Base-by-base conservation (phyloP, 73 alveolate species). In the Paramecium bursaria region DNA sequence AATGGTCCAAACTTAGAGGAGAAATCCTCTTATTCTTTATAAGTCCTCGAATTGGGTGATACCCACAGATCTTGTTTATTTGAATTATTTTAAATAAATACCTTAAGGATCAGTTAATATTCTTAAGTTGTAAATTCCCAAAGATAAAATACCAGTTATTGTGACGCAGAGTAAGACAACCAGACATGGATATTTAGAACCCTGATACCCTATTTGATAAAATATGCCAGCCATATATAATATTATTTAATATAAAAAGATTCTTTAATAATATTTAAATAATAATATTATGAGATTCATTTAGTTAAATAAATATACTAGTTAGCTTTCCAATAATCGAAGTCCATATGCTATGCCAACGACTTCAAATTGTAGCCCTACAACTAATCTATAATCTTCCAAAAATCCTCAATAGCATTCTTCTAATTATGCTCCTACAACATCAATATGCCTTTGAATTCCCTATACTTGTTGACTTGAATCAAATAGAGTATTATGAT, bases 11-110 rank as follows among this genome's bases (percentile, higher is more conserved):
- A 95, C 42, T 95, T 86, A 22, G 90, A 87, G 5, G 87, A 88
- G 76, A 86, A 94, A 82, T 87, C 91, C 14, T 74, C 86, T 75
- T 95, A 91, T 73, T 95, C 98, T 48, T 85, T 51, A 57, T 88
- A 86, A 15, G 99, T 91, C 61, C 97, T 79, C 17, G 97, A 87
- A 11, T 87, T 73, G 74, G 88, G 55, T 49, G 96, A 94, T 3
- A 95, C 98, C 99, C 99, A 95, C 13, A 95, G 91, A 31, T 93
- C 94, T 86, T 90, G 88, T 23, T 50, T 48, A n/a, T n/a, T n/a
- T n/a, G n/a, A 29, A 74, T 75, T 21, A 74, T 85, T 46, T 29
- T 22, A 15, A 79, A 7, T 2, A 30, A 4, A 39, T 67, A 67
- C 60, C 26, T 23, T 67, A 39, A 22, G 89, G 89, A 53, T 79